Evolutionary conservation across 305 asterid genomes (phyloP).

Genomic region (Striga hermonthica): DNA sequence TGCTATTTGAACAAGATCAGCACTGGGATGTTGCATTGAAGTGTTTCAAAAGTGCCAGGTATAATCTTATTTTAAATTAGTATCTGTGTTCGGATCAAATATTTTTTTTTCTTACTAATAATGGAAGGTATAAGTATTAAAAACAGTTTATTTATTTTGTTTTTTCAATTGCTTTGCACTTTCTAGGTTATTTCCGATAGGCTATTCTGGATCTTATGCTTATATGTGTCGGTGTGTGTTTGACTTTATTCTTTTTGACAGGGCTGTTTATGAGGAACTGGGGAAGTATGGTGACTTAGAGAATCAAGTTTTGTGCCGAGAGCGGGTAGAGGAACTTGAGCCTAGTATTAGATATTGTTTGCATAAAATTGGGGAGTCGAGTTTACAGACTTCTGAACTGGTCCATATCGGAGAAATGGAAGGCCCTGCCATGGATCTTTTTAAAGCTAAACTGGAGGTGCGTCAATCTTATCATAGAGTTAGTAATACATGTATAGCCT

Average conservation of each 20-base stretch:
- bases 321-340: constrained; percentile 91
- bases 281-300: constrained; percentile 96
- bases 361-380: constrained; percentile 90
- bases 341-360: constrained; percentile 84
- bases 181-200: constrained; percentile 7
- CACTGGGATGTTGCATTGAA: constrained; percentile 87
- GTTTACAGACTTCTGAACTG: constrained; percentile 76
- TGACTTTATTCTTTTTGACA: constrained; percentile 33
- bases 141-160: constrained; percentile 9
- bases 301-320: constrained; percentile 86
- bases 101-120: constrained; percentile 7
- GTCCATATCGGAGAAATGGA: constrained; percentile 84
- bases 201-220: constrained; percentile 1
- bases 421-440: constrained; percentile 92
- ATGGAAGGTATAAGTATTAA: constrained; percentile 24
- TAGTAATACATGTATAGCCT: constrained; percentile 12
- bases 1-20: constrained; percentile 88
- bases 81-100: too few species aligned
- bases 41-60: constrained; percentile 94
- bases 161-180: background rate
- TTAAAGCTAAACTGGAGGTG: constrained; percentile 94
- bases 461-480: constrained; percentile 27
- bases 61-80: constrained; percentile 3
- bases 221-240: constrained; percentile 21
- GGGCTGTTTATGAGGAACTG: constrained; percentile 98